phyloP scores from a whole-genome alignment of 106 monocot genomes.

The Dendrobium huoshanense region DNA sequence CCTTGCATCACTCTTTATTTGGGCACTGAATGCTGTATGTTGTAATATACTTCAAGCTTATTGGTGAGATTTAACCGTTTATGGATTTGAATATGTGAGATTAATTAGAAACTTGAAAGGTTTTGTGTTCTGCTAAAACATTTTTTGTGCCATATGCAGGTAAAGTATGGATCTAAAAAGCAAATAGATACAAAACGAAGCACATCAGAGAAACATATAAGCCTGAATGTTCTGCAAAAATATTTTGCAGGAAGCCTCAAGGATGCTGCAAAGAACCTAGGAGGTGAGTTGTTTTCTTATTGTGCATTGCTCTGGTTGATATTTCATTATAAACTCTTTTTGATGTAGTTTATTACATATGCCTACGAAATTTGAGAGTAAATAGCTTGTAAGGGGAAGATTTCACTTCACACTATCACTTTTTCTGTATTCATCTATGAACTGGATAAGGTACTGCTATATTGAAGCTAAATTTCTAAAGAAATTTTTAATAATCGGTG shows the following conservation, averaged over 20 bases:
- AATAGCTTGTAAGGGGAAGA: background rate
- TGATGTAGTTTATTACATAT: conserved; percentile 1
- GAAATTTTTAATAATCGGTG: no score
- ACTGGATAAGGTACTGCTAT: no score
- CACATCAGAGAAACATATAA: conserved; percentile 63
- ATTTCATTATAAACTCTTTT: background rate
- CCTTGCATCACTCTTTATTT: background rate
- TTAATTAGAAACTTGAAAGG: background rate
- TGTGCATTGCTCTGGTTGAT: no score
- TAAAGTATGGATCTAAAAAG: conserved; percentile 18
- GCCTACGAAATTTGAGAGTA: background rate
- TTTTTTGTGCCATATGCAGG: conserved; percentile 17
- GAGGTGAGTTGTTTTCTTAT: conserved; percentile 36
- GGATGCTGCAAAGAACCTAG: conserved; percentile 87
- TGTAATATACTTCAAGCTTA: background rate
- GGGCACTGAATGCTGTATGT: background rate
- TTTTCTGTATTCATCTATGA: background rate
- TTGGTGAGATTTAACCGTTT: background rate
- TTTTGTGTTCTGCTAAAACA: background rate
- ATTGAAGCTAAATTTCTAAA: no score
- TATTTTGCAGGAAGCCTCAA: conserved; percentile 97
- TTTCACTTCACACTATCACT: background rate
- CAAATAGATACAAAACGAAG: conserved; percentile 54
- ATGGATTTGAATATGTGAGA: background rate
- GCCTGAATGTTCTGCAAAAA: conserved; percentile 76